phyloP scores from a whole-genome alignment of 495 filamentous ascomycete species.

The Penicillium chermesinum region DNA sequence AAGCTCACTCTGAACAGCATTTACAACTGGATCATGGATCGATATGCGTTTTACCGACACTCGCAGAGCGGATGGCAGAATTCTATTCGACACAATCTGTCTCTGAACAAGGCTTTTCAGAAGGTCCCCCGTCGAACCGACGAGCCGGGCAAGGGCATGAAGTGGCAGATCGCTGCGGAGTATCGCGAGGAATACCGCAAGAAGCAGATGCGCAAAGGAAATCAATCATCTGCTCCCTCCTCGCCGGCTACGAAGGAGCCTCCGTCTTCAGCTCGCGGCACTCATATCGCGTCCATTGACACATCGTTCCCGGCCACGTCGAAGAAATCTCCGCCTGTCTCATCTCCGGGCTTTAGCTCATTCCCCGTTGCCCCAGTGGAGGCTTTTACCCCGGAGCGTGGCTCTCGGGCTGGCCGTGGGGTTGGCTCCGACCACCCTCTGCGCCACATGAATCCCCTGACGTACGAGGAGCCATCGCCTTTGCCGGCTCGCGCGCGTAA shows the following conservation, averaged over 20 bases:
- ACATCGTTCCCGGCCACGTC: constrained; percentile 37
- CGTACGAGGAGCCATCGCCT: constrained; percentile 53
- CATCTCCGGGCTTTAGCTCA: constrained; percentile 44
- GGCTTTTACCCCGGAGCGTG: constrained; percentile 45
- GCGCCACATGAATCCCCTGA: constrained; percentile 30
- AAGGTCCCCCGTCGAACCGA: constrained; percentile 88
- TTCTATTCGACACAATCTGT: constrained; percentile 93
- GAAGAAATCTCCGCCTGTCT: constrained; percentile 50
- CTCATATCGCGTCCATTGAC: constrained; percentile 35
- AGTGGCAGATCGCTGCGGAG: constrained; percentile 85
- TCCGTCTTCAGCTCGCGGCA: constrained; percentile 20
- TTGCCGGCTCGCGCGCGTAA: constrained; percentile 47
- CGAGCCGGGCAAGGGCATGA: constrained; percentile 98
- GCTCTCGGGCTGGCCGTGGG: constrained; percentile 34
- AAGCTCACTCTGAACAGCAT: constrained; percentile 85
- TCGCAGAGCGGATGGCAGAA: constrained; percentile 93
- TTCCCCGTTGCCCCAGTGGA: constrained; percentile 45
- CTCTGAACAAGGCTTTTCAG: constrained; percentile 84
- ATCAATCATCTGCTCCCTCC: constrained; percentile 43
- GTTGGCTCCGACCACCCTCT: constrained; percentile 31
- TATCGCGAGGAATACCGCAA: constrained; percentile 70
- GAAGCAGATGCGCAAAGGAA: constrained; percentile 47
- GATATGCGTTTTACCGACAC: constrained; percentile 86
- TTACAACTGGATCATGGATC: constrained; percentile 82
- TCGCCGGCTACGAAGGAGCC: constrained; percentile 43